Conservation (phyloP, 2,329 filamentous ascomycete species). For the Ilyonectria destructans region DNA sequence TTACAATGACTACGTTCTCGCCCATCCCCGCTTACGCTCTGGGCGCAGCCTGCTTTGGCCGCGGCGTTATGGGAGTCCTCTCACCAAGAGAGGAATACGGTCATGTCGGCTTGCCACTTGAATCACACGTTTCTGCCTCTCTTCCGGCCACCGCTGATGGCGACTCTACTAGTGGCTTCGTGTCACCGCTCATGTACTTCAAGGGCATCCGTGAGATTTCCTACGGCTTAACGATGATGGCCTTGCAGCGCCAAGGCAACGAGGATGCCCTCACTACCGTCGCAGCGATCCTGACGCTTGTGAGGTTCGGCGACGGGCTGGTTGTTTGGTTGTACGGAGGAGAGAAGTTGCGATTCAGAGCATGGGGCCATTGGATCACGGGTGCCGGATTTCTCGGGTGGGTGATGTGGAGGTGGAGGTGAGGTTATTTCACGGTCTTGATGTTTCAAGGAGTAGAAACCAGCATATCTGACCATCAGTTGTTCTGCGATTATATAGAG, state of each 20-base stretch:
- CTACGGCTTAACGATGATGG: conserved; percentile 51
- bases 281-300: conserved; percentile 48
- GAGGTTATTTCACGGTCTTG: neutral
- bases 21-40: conserved; percentile 45
- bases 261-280: conserved; percentile 51
- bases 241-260: conserved; percentile 51
- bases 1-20: conserved; percentile 45
- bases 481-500: no score
- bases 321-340: conserved; percentile 54
- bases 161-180: neutral
- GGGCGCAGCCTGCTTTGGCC: conserved; percentile 43
- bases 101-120: conserved; percentile 46
- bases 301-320: conserved; percentile 53
- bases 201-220: conserved; percentile 55
- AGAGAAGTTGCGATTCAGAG: conserved; percentile 40
- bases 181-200: conserved; percentile 55
- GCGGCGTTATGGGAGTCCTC: conserved; percentile 47
- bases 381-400: conserved; percentile 46
- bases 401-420: conserved; percentile 46
- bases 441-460: neutral
- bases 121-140: conserved; percentile 1
- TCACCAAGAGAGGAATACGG: conserved; percentile 46
- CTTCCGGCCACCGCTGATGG: neutral
- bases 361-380: conserved; percentile 49
- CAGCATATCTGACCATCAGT: no score